Percentiles rank a stretch among this genome's conserved stretches.
phyloP scores from a whole-genome alignment of 345 rosid genomes.

The Eucalyptus erythrocorys region DNA sequence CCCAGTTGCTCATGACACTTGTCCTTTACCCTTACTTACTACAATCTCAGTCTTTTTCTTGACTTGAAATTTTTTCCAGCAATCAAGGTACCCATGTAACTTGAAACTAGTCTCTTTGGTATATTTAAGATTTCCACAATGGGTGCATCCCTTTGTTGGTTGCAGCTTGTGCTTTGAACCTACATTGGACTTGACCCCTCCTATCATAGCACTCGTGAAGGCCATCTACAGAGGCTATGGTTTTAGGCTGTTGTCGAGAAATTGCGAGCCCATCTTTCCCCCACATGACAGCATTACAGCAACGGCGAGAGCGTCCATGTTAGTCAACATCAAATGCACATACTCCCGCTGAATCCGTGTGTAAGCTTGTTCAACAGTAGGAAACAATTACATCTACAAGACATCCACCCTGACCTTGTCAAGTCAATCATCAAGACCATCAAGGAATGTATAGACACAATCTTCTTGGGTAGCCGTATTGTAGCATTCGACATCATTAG shows the following conservation, averaged over 20 bases:
- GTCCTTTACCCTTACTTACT: not conserved
- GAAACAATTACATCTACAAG: not conserved
- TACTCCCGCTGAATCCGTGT: accelerated
- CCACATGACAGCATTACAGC: not conserved
- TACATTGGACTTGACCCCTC: not conserved
- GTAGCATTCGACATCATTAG: not conserved
- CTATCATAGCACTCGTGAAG: not conserved
- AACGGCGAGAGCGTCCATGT: accelerated
- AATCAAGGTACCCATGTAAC: not conserved
- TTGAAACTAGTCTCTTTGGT: not conserved
- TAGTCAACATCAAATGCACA: not conserved
- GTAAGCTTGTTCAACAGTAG: not conserved
- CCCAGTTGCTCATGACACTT: accelerated
- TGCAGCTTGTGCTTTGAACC: not conserved
- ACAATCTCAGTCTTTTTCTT: not conserved
- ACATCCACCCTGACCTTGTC: not conserved
- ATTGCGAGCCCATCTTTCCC: not conserved
- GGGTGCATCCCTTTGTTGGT: not conserved
- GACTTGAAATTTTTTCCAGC: not conserved
- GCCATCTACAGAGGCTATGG: not conserved
- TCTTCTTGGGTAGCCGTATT: not conserved
- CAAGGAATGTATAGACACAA: not conserved
- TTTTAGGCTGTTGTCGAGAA: not conserved
- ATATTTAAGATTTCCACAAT: not conserved
- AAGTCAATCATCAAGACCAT: not conserved